Conservation (phyloP, 768 basidiomycete genomes). For the Kwoniella dendrophila region DNA sequence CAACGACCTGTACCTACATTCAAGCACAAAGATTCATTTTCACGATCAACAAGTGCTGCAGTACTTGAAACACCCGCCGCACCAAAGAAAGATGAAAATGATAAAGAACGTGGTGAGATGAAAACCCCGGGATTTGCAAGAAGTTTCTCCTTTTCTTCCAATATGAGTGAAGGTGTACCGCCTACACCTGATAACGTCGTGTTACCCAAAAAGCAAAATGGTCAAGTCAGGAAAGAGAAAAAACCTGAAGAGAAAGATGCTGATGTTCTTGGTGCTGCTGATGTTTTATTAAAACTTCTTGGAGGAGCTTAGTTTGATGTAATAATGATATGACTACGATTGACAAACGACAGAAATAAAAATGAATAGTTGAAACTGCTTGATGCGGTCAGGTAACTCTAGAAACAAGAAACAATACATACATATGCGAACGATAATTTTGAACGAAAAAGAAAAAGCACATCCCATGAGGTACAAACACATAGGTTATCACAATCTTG, state of each 20-base stretch:
- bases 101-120: conserved; percentile 12
- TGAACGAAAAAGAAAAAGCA: too few relatives aligned
- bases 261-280: conserved; percentile 27
- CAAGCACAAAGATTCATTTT: conserved; percentile 27
- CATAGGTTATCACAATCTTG: too few relatives aligned
- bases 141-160: conserved; percentile 19
- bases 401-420: neutral
- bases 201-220: neutral
- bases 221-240: neutral
- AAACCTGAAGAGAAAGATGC: conserved; percentile 19
- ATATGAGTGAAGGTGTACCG: conserved; percentile 12
- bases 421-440: too few relatives aligned
- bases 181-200: conserved; percentile 14
- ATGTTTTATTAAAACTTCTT: conserved; percentile 24
- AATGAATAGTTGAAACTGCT: neutral
- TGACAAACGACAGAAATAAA: neutral
- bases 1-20: conserved; percentile 9
- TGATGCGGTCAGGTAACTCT: neutral
- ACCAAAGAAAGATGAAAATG: neutral
- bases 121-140: conserved; percentile 23
- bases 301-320: conserved; percentile 15
- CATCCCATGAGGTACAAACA: too few relatives aligned
- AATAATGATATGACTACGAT: neutral
- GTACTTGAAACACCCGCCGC: conserved; percentile 5
- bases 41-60: conserved; percentile 23